Evolutionary conservation across 2,329 filamentous ascomycete genomes (phyloP), one percentile per base, ranked within the genome.

Genomic region (Neonectria faginata): DNA sequence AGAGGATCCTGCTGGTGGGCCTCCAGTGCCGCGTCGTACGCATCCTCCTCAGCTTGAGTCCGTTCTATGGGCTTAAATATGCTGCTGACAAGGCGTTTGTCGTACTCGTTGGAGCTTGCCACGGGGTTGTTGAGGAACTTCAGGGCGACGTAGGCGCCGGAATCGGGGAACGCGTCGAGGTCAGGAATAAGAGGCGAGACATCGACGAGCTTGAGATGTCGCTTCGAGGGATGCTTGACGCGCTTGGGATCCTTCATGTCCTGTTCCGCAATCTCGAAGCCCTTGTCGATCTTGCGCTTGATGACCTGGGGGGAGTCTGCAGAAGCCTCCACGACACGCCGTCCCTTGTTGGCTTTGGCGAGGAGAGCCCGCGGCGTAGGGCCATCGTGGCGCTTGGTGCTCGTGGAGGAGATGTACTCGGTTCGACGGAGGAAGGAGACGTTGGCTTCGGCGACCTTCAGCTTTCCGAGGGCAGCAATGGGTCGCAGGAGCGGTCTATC

Each of bases 401-500:
- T 82, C 22, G 82, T 81, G 3, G 86, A 88, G 11, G 92, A 92
- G 75, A 97, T 97, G 81, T 98, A 98, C 79, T 99, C 96, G 60
- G 96, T 98, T 74, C 95, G 89, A 62, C 96, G 93, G 71, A 99
- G 87, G 86, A 99, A 99, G 67, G 93, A 97, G 58, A 97, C 93
- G 67, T 91, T 90, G 18, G 91, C 85, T 67, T 93, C 91, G 66
- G 88, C 88, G 45, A 89, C 87, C 71, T 92, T 92, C 48, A 91
- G 90, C 79, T 97, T 97, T 72, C 93, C 94, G 22, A 99, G 87
- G 53, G 93, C 90, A 39, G 93, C 89, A 39, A 97, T 88, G 6
- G 93, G 92, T 76, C 93, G 89, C 65, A 99, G 88, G 57, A 99
- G 90, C 12, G 89, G 86, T 68, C 92, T 89, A 81, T 99, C 96